A percentile compares a stretch with the other conserved stretches of the same genome.
These are phyloP conservation scores for Syncephalastrum contaminatum DNA, from an alignment of 371 early-diverging fungal species.

Conservation along the genomic window DNA sequence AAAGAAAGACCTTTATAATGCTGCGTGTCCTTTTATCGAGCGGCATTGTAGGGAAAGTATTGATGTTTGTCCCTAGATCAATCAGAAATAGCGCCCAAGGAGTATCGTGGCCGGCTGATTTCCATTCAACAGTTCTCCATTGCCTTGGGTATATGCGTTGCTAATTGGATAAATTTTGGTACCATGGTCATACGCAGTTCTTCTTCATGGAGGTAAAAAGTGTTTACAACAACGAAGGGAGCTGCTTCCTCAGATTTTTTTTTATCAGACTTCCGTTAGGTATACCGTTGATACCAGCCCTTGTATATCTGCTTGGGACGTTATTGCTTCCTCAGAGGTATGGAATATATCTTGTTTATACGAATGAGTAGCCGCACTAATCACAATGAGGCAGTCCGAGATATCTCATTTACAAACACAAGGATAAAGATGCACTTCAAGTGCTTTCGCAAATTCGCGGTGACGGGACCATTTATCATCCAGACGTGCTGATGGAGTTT, in stretches of 20 bases:
- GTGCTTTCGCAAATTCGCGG: constrained; percentile 51
- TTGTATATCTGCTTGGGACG: constrained; percentile 27
- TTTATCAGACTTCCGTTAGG: constrained; percentile 38
- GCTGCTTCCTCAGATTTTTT: neutral
- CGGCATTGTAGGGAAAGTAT: too few relatives aligned
- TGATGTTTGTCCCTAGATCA: constrained; percentile 51
- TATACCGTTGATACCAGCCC: constrained; percentile 36
- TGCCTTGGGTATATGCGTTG: constrained; percentile 52
- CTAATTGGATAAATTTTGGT: constrained; percentile 44
- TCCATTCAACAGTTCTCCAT: constrained; percentile 91
- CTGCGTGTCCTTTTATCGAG: too few relatives aligned
- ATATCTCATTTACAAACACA: constrained; percentile 55
- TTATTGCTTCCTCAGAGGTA: constrained; percentile 35
- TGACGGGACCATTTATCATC: constrained; percentile 35
- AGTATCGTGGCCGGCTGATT: constrained; percentile 84
- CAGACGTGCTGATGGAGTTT: constrained; percentile 58
- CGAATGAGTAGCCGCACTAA: too few relatives aligned
- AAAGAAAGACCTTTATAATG: too few relatives aligned
- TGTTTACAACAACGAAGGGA: neutral
- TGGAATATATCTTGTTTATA: neutral
- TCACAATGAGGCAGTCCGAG: constrained; percentile 50
- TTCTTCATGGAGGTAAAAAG: constrained; percentile 53
- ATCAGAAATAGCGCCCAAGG: constrained; percentile 85
- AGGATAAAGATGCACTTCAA: constrained; percentile 52
- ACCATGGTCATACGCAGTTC: constrained; percentile 24